These are phyloP conservation scores for Talaromyces marneffei DNA, from an alignment of 2,329 filamentous ascomycete genomes.

Conservation along the genomic window DNA sequence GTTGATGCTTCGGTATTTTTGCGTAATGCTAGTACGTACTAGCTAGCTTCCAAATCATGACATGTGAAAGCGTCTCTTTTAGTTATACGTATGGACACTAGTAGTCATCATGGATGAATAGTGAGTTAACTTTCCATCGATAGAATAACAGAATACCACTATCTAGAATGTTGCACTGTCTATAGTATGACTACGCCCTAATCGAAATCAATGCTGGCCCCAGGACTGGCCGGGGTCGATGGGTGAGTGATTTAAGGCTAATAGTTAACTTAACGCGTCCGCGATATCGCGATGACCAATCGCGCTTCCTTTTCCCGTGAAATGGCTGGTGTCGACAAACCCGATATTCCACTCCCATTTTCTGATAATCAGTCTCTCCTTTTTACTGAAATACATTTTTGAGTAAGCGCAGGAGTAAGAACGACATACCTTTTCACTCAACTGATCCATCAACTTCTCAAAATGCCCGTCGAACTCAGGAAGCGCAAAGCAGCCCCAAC, in stretches of 20 bases:
- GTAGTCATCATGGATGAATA: background rate
- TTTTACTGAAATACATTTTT: background rate
- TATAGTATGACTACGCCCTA: background rate
- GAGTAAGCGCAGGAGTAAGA: background rate
- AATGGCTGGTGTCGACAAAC: background rate
- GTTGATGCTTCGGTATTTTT: background rate
- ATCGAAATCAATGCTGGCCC: background rate
- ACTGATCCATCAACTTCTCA: background rate
- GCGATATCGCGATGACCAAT: conserved; percentile 9
- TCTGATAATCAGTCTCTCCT: background rate
- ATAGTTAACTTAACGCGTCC: background rate
- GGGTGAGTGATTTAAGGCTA: background rate
- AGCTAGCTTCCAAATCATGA: background rate
- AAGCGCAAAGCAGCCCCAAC: conserved; percentile 53
- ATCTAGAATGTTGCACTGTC: background rate
- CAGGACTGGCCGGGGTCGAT: background rate
- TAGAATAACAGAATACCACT: background rate
- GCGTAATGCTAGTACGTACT: background rate
- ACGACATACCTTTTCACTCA: background rate
- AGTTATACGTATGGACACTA: too few species aligned
- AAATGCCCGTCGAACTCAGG: conserved; percentile 55
- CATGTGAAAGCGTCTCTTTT: background rate
- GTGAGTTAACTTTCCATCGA: too few species aligned
- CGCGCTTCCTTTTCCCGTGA: background rate
- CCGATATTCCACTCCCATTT: background rate